These are phyloP conservation scores for Urochloa ruziziensis DNA, from an alignment of 176 grass and related monocot genomes.

Conservation along the genomic window DNA sequence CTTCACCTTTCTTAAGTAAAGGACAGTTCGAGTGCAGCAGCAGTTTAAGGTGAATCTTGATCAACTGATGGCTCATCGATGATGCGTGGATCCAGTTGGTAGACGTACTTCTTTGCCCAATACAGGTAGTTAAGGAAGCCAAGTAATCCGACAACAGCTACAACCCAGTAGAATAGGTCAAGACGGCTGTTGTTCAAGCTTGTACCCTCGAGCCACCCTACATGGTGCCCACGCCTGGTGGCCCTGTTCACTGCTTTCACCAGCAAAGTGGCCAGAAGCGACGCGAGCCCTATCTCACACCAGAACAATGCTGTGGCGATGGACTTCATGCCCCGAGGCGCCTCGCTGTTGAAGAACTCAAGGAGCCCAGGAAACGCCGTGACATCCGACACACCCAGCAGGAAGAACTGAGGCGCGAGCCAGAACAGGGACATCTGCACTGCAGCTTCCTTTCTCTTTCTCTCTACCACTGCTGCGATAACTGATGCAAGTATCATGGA, in stretches of 20 bases:
- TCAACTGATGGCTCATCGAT: not conserved
- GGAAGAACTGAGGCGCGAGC: conserved; percentile 52
- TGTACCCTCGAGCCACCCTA: conserved; percentile 68
- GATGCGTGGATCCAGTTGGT: conserved; percentile 28
- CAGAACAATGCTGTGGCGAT: conserved; percentile 62
- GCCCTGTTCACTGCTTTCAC: conserved; percentile 42
- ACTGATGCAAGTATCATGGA: conserved; percentile 27
- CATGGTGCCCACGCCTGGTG: conserved; percentile 24
- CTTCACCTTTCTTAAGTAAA: not conserved
- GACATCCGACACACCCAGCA: conserved; percentile 56
- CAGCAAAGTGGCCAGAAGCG: conserved; percentile 50
- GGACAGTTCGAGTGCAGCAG: not conserved
- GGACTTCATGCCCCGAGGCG: conserved; percentile 53
- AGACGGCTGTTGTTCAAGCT: conserved; percentile 58
- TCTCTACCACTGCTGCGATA: conserved; percentile 43
- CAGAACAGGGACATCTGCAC: conserved; percentile 62
- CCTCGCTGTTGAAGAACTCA: conserved; percentile 71
- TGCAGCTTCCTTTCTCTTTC: conserved; percentile 22
- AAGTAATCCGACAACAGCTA: conserved; percentile 37
- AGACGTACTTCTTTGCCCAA: conserved; percentile 60
- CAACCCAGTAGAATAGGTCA: conserved; percentile 71
- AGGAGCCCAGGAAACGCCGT: conserved; percentile 62
- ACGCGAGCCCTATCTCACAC: conserved; percentile 43
- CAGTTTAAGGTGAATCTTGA: not conserved
- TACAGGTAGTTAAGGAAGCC: conserved; percentile 54